Percentiles rank a stretch among this genome's conserved stretches.
Evolutionary conservation across 164 flowering plant genomes (phyloP).

Genomic region (Akebia trifoliata): DNA sequence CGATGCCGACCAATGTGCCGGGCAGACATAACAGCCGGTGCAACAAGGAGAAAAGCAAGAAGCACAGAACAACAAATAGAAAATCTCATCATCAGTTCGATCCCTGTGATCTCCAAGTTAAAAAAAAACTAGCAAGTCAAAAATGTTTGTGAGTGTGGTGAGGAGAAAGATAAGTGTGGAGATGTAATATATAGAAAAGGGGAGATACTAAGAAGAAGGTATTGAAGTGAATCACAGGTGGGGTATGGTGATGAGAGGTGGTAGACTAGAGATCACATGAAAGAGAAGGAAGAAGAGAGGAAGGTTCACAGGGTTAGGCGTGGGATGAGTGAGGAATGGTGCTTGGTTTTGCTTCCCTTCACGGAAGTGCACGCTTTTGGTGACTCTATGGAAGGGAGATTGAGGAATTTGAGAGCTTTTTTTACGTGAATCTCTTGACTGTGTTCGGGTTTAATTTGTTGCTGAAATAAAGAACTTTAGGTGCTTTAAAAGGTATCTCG

Average conservation of each 20-base stretch:
- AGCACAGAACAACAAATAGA: conserved; percentile 14
- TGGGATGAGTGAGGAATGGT: conserved; percentile 2
- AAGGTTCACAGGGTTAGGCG: conserved; percentile 22
- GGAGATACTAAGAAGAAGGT: conserved; percentile 1
- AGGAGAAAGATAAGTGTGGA: neutral
- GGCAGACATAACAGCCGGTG: conserved; percentile 22
- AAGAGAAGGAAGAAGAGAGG: conserved; percentile 7
- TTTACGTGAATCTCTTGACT: conserved; percentile 29
- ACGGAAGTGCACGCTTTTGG: conserved; percentile 9
- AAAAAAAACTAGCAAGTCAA: too few relatives aligned
- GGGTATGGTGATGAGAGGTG: conserved; percentile 10
- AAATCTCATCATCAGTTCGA: conserved; percentile 20
- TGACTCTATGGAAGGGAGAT: conserved; percentile 10
- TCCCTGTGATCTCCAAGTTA: neutral
- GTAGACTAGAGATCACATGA: conserved; percentile 22
- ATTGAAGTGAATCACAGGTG: conserved; percentile 49
- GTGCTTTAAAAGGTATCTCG: conserved; percentile 1
- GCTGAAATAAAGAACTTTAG: neutral
- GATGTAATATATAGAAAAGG: conserved; percentile 14
- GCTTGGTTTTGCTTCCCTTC: conserved; percentile 1
- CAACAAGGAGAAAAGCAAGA: conserved; percentile 19
- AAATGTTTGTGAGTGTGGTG: neutral
- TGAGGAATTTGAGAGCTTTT: conserved; percentile 17
- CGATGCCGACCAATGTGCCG: conserved; percentile 23
- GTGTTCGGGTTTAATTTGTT: neutral